Base-by-base conservation (phyloP, 192 early-diverging fungal species). In the Podila verticillata region DNA sequence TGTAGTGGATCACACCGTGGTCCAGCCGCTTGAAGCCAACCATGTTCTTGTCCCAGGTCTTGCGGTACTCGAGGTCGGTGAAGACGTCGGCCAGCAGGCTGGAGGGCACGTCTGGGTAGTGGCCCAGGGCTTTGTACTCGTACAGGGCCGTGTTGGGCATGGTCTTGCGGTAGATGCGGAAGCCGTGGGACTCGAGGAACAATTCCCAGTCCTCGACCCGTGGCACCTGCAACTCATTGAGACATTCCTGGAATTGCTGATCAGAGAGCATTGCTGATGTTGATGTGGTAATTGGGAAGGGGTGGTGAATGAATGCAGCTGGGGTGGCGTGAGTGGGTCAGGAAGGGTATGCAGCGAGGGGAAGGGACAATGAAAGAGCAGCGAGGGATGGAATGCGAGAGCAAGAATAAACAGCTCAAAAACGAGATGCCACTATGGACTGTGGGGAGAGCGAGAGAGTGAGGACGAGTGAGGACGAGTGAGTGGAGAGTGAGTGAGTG, bases 1-100 rank as follows among this genome's bases (percentile, higher is more conserved):
- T 72, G 69, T 83, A 86, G 44, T 75, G 75, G 58, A 84, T 83
- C 39, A 70, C 69, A 35, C 62, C 71, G 49, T 81, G 80, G 10
- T 83, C 83, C 12, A 87, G 63, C 5, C 54, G 49, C 26, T 73
- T 70, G 54, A 70, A 85, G 7, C 73, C 68, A 30, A 85, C 73
- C 87, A 88, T 88, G 63, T 88, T 85, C 65, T 82, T 83, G 64
- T 88, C 87, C 87, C 87, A 88, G 44, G 61, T 81, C 68, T 78
- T 84, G 49, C 87, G 85, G 68, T 85, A 86, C 56, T 83, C 81
- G 9, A 86, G 75, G 72, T 88, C 87, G 8, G 83, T 75, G 49
- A 86, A 88, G 48, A 88, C 87, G 34, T 83, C 84, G 17, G 83
- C 81, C 5, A 88, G 75, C 12, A 85, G 68, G 4, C 66, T 47